phyloP scores from a whole-genome alignment of 2,329 filamentous ascomycete genomes.

The Scedosporium dehoogii region DNA sequence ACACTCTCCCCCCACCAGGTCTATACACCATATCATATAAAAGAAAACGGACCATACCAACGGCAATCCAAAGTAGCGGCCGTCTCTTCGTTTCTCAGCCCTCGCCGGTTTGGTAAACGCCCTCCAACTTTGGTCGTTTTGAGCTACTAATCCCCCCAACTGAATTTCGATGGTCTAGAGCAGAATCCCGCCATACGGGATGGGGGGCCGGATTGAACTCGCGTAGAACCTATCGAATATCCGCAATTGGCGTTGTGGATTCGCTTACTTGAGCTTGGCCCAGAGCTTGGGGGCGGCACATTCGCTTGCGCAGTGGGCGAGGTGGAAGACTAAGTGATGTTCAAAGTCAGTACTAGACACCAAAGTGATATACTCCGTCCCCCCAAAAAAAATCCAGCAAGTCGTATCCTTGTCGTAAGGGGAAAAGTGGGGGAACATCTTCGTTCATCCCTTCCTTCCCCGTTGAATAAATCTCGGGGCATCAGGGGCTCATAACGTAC shows the following conservation, averaged over 20 bases:
- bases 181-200: background rate
- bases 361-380: background rate
- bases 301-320: slow-evolving; percentile 85
- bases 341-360: slow-evolving; percentile 5
- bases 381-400: background rate
- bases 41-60: background rate
- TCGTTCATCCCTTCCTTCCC: background rate
- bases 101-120: background rate
- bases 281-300: slow-evolving; percentile 97
- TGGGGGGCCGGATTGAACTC: background rate
- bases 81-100: background rate
- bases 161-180: background rate
- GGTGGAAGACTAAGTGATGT: slow-evolving; percentile 77
- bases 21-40: slow-evolving; percentile 5
- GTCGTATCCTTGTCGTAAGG: background rate
- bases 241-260: background rate
- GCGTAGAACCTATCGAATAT: background rate
- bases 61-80: background rate
- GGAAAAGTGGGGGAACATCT: background rate
- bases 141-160: no score
- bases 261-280: slow-evolving; percentile 74
- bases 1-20: background rate
- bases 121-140: background rate
- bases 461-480: background rate
- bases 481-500: slow-evolving; percentile 48